A percentile compares a stretch with the other conserved stretches of the same genome.
Conservation (phyloP, 1,139 yeast genomes). For the Maudiozyma humilis region DNA sequence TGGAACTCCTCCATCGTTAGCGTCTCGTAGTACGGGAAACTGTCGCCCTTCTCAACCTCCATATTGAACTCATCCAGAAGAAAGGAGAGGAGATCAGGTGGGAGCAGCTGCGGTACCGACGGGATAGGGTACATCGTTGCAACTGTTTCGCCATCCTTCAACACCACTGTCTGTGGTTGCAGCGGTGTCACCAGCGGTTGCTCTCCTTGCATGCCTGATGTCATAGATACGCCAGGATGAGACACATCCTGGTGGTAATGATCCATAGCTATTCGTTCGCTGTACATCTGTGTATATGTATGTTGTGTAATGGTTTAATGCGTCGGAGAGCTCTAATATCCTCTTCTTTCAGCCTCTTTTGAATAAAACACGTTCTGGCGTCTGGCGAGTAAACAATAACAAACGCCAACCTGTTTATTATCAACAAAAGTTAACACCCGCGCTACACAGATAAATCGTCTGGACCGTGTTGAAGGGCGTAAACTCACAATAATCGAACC, state of each 20-base stretch:
- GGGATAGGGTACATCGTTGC: slow-evolving; percentile 87
- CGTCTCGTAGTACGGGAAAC: slow-evolving; percentile 76
- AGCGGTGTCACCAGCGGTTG: slow-evolving; percentile 17
- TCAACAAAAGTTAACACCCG: neutral
- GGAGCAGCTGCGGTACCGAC: slow-evolving; percentile 48
- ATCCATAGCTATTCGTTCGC: neutral
- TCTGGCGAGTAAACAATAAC: no score
- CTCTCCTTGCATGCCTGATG: slow-evolving; percentile 9
- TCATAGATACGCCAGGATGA: neutral
- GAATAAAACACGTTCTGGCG: no score
- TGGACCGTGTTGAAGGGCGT: no score
- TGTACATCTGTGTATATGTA: neutral
- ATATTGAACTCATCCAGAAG: slow-evolving; percentile 86
- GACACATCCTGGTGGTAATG: neutral
- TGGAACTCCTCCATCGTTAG: slow-evolving; percentile 65
- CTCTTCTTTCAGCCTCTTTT: no score
- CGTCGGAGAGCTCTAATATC: no score
- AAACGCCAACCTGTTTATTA: no score
- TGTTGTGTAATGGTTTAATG: neutral
- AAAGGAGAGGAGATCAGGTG: slow-evolving; percentile 70
- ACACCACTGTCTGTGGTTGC: slow-evolving; percentile 49
- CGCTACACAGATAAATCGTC: no score
- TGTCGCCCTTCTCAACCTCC: slow-evolving; percentile 85
- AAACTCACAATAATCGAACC: neutral
- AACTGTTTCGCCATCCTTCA: slow-evolving; percentile 82